Conservation (phyloP, 2,329 filamentous ascomycete genomes). For the Nemania serpens region DNA sequence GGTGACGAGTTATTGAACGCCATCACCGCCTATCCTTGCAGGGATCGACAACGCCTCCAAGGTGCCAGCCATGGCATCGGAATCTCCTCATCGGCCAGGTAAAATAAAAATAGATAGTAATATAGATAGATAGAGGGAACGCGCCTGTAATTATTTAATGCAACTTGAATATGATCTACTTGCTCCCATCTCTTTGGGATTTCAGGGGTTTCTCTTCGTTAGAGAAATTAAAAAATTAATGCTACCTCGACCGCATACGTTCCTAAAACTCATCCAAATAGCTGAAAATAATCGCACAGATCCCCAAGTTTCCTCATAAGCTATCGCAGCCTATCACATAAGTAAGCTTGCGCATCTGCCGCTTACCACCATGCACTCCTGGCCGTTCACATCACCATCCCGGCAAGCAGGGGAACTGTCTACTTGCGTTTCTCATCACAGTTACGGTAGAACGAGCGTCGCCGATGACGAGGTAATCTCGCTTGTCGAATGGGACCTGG, state of each 20-base stretch:
- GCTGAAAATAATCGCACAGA: background rate
- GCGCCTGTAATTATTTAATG: background rate
- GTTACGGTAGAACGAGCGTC: background rate
- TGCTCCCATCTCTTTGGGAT: slow-evolving; percentile 14
- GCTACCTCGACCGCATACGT: too few relatives aligned
- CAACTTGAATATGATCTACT: too few relatives aligned
- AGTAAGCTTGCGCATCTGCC: background rate
- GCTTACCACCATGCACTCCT: slow-evolving; percentile 2
- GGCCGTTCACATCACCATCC: slow-evolving; percentile 3
- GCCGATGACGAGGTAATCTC: background rate
- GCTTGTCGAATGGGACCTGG: background rate
- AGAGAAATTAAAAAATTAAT: too few relatives aligned
- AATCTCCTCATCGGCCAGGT: background rate
- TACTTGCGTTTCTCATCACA: background rate
- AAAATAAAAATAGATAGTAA: background rate
- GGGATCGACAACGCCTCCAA: slow-evolving; percentile 15
- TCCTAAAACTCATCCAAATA: background rate
- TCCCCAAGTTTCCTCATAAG: too few relatives aligned
- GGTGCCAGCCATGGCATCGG: slow-evolving; percentile 9
- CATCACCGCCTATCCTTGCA: slow-evolving; percentile 14
- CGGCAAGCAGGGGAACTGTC: background rate
- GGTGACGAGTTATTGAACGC: slow-evolving; percentile 11
- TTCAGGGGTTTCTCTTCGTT: too few relatives aligned
- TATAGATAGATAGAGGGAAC: background rate
- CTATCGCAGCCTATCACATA: background rate